A percentile compares a stretch with the other conserved stretches of the same genome.
phyloP scores from a whole-genome alignment of 148 eudicot genomes.

The Vaccinium darrowii region DNA sequence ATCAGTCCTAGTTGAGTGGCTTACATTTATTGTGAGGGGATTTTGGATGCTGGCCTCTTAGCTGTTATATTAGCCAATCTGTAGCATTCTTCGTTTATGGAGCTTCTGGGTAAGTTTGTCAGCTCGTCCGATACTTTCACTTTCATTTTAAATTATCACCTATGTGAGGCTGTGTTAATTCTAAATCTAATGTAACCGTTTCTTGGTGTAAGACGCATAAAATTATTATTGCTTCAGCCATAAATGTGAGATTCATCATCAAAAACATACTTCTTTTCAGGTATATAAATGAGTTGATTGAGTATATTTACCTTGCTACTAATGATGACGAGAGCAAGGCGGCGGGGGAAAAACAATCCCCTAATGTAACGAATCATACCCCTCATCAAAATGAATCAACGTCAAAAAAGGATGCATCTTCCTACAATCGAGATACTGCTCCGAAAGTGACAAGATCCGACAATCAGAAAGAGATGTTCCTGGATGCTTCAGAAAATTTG shows the following conservation, averaged over 20 bases:
- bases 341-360: conserved; percentile 47
- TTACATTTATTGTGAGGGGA: neutral
- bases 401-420: conserved; percentile 22
- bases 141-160: neutral
- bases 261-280: conserved; percentile 36
- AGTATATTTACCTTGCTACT: conserved; percentile 57
- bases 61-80: neutral
- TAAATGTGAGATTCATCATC: neutral
- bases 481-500: conserved; percentile 38
- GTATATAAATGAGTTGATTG: conserved; percentile 87
- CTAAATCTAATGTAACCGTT: neutral
- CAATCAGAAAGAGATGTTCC: conserved; percentile 27
- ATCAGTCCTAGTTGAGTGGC: neutral
- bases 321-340: conserved; percentile 42
- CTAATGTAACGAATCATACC: conserved; percentile 32
- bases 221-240: neutral
- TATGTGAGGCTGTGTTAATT: neutral
- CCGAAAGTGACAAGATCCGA: conserved; percentile 22
- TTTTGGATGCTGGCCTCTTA: neutral
- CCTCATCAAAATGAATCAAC: conserved; percentile 35
- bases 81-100: neutral
- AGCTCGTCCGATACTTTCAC: neutral
- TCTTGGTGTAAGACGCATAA: neutral
- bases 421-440: conserved; percentile 36
- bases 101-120: neutral